Evolutionary conservation across 306 rosid genomes (phyloP).

Genomic region (Castanospermum australe): DNA sequence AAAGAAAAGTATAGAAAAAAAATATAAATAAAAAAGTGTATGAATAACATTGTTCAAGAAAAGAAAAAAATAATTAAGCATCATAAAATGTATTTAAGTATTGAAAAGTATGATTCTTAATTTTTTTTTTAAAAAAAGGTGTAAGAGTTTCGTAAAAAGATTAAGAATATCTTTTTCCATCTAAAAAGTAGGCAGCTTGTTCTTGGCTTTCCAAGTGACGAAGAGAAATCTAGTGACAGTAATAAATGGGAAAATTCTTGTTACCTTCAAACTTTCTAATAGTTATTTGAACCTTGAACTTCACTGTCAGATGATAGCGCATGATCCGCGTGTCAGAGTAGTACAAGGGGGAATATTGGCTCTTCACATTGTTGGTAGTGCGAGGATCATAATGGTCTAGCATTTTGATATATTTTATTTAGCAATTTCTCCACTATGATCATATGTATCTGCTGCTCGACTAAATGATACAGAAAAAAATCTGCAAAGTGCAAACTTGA

Average conservation of each 20-base stretch:
- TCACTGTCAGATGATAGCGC: background rate
- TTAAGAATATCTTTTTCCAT: too few relatives aligned
- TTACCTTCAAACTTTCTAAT: background rate
- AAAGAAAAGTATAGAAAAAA: too few relatives aligned
- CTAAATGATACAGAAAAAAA: conserved; percentile 23
- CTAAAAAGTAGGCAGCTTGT: background rate
- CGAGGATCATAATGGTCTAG: conserved; percentile 36
- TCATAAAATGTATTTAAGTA: too few relatives aligned
- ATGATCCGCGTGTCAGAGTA: conserved; percentile 9
- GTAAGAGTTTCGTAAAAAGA: too few relatives aligned
- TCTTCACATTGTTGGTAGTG: conserved; percentile 25
- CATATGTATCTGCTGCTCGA: conserved; percentile 14
- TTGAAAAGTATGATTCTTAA: too few relatives aligned
- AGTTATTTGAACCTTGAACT: background rate
- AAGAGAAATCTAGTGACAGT: background rate
- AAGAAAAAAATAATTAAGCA: too few relatives aligned
- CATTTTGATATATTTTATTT: conserved; percentile 34
- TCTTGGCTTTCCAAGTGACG: background rate
- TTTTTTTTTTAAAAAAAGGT: too few relatives aligned
- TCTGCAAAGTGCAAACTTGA: conserved; percentile 12
- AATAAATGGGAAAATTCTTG: background rate
- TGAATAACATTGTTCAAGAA: too few relatives aligned
- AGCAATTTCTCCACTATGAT: conserved; percentile 29
- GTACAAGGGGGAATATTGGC: background rate
- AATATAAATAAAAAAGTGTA: too few relatives aligned